Evolutionary conservation across 1,139 yeast species (phyloP), one percentile per base, ranked within the genome.

Genomic region (Suhomyces panamericanus): DNA sequence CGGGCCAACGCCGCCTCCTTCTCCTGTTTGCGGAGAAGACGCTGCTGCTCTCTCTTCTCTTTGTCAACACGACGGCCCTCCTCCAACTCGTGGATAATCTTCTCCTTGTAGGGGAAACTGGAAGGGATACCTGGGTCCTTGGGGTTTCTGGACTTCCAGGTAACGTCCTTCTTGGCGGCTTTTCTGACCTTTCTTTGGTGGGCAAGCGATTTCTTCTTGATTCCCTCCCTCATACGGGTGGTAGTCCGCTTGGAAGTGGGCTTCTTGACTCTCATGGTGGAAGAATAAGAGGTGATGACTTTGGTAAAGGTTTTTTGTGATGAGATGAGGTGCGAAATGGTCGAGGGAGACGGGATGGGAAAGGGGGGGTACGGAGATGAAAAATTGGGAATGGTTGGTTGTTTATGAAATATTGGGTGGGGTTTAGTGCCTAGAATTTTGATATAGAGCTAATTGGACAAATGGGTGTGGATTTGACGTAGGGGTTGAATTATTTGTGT

Each of bases 121-220:
- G 96, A 75, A 45, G 99, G 99, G 57, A 93, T 93, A 55, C 97
- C 97, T 8, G 91, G 91, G 64, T 90, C 97, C 69, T 87, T 91
- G 59, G 81, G 81, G 48, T 71, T 69, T 62, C 85, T 82, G 30
- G 96, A 87, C 64, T 81, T 89, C 99, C 99, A 93, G 12, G 98
- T 91, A 7, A 81, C 81, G 64, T 91, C 97, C 64, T 81, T 90
- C 77, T 93, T 93, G 29, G 96, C 80, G 16, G 66, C 56, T 69
- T 93, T 93, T 57, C 78, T 80, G 63, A 87, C 87, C 66, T 93
- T 93, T 67, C 96, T 82, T 56, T 85, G 78, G 58, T 91, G 95
- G 20, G 98, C 97, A 37, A 93, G 80, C 3, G 96, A 91, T 71
- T 93, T 93, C 81, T 90, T 93, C 73, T 89, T 87, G 63, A 93